Base-by-base conservation (phyloP, 768 basidiomycete genomes). In the Podaxis pistillaris region DNA sequence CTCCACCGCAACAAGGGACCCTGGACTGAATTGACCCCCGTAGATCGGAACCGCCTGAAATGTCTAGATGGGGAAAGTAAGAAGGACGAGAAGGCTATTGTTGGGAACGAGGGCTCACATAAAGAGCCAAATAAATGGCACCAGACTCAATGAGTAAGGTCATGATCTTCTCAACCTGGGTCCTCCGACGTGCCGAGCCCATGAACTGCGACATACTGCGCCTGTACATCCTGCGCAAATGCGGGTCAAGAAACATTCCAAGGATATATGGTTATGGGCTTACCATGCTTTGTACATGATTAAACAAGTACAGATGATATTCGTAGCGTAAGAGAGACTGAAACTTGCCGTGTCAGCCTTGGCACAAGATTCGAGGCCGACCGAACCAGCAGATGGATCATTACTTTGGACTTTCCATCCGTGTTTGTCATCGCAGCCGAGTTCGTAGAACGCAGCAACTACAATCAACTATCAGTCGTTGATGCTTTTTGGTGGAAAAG, bases 11-110 rank as follows among this genome's bases (percentile, higher is more conserved):
- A 72, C 58, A 0, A 66, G 37, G 22, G 71, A 69, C 7, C 65
- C 63, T 17, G 67, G 44, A 26, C 67, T 69, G 38, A 72, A 64
- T n/a, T 59, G 46, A 24, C 68, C 69, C 9, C 68, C 70, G 22
- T 71, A 73, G 47, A 74, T 73, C 13, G 71, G 72, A 22, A 72
- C 64, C 4, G 72, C 71, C 69, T 72, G 72, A 11, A 74, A 64
- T 0, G 71, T 72, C 72, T 71, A 55, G 17, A 30, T 1, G n/a
- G 41, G 11, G 37, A 56, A 6, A 63, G 11, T 36, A 59, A 44
- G 36, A 8, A 51, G 26, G 19, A 24, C 53, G 19, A 30, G 9
- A 12, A 13, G 28, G 33, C 9, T 12, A 51, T 22, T 44, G 24
- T 17, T 28, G 37, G 17, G n/a, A 46, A 26, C 2, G 30, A 60